Evolutionary conservation across 140 eudicot species (phyloP), one percentile per base, ranked within the genome.

Genomic region (Stevia rebaudiana): DNA sequence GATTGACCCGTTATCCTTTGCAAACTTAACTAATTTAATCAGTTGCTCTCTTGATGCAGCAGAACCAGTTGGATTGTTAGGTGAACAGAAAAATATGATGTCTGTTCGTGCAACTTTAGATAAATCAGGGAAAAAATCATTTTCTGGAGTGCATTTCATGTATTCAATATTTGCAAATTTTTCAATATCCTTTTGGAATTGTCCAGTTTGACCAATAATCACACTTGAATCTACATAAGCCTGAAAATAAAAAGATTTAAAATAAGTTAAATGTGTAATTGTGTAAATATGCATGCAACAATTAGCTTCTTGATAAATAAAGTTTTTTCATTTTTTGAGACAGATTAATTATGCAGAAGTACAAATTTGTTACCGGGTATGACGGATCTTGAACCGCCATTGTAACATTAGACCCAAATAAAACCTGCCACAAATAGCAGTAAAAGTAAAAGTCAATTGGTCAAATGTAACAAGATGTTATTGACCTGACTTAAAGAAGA

Each of bases 171-270:
- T 87, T 2, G 68, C 86, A 55, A 76, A 91, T 65, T 76, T 76
- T 72, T 82, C 92, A 15, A 76, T 73, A 23, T 83, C 85, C 60
- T 81, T 75, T 64, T 87, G 85, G 60, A 49, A 80, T 68, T 68
- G 79, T 18, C 95, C 95, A 31, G 95, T 85, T 69, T 87, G 98
- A 18, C 96, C 96, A 81, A 91, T 79, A 46, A 91, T 87, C 31
- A 87, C 96, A 72, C 96, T 85, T 63, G 98, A 91, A 74, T 91
- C 98, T 43, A 87, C 87, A 77, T 91, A 91, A 44, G 98, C 98
- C 98, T 87, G 89, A 44, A 58, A 51, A 22, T 8, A 8, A 8
- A 58, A 49, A 57, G 37, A 33, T 22, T 11, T 2, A 46, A 54
- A 44, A 21, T 23, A 22, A 30, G 50, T 25, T 35, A 28, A 31